These are phyloP conservation scores for Neoarthrinium moseri DNA, from an alignment of 2,329 filamentous ascomycete species.

Conservation along the genomic window DNA sequence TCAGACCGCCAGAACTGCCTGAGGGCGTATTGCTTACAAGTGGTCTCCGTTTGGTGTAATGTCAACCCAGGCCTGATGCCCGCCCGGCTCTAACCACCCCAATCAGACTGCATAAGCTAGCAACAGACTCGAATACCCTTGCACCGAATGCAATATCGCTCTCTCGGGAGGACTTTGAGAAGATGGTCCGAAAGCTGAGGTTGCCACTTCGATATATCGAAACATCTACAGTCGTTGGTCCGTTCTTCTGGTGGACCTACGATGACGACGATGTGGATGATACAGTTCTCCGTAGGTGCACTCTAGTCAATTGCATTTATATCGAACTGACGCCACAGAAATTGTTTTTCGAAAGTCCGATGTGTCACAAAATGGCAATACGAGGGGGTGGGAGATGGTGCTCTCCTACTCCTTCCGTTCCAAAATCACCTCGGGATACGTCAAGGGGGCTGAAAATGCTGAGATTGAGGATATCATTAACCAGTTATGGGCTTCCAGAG, in stretches of 20 bases:
- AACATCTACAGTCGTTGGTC: slow-evolving; percentile 7
- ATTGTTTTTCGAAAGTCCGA: slow-evolving; percentile 34
- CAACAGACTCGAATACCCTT: neutral
- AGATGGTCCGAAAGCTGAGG: neutral
- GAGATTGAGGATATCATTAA: slow-evolving; percentile 22
- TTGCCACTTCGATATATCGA: slow-evolving; percentile 3
- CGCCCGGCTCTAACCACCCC: neutral
- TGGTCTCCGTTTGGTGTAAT: slow-evolving; percentile 3
- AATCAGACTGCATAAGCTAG: neutral
- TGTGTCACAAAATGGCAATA: slow-evolving; percentile 25
- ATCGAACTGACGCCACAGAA: slow-evolving; percentile 22
- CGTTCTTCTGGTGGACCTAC: slow-evolving; percentile 9
- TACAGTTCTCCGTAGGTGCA: neutral
- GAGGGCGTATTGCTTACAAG: neutral
- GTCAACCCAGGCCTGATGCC: neutral
- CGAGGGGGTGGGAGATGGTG: slow-evolving; percentile 32
- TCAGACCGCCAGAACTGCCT: neutral
- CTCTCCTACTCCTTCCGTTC: slow-evolving; percentile 28
- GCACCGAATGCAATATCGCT: neutral
- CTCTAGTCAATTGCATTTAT: too few species aligned
- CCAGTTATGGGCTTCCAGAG: slow-evolving; percentile 23
- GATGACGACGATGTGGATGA: neutral
- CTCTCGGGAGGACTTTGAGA: neutral
- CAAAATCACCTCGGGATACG: slow-evolving; percentile 29
- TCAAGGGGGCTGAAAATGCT: slow-evolving; percentile 26